phyloP scores from a whole-genome alignment of 139 green algal species.

The Chlorella ohadii region DNA sequence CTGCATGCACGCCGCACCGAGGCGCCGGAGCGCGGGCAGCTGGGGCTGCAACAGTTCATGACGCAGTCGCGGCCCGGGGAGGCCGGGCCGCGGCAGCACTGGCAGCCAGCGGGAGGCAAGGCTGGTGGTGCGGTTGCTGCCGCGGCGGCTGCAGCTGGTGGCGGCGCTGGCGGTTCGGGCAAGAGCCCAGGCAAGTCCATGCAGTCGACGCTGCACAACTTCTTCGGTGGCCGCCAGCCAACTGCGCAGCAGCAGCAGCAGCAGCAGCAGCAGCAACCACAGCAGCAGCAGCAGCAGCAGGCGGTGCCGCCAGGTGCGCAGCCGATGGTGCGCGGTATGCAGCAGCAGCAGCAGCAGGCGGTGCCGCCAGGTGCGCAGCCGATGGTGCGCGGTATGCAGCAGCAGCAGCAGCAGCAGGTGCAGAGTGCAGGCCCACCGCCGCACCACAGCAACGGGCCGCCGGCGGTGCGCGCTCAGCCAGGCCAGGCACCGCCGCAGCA shows the following conservation, averaged over 20 bases:
- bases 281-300: constrained; percentile 5
- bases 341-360: neutral
- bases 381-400: neutral
- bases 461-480: neutral
- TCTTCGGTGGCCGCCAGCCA: neutral
- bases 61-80: neutral
- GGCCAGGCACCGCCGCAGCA: neutral
- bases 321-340: neutral
- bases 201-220: neutral
- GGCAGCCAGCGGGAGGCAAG: neutral
- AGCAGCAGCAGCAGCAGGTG: neutral
- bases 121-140: neutral
- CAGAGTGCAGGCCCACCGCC: neutral
- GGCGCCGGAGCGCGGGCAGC: constrained; percentile 32
- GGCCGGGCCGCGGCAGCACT: neutral
- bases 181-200: neutral
- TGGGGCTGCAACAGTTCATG: neutral
- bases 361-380: neutral
- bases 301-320: neutral
- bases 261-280: neutral
- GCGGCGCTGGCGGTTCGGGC: neutral
- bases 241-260: neutral
- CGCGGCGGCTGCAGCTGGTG: neutral
- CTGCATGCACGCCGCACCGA: constrained; percentile 29
- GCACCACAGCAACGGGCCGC: neutral